phyloP scores from a whole-genome alignment of 2,329 filamentous ascomycete species.

The Stenocarpella maydis region DNA sequence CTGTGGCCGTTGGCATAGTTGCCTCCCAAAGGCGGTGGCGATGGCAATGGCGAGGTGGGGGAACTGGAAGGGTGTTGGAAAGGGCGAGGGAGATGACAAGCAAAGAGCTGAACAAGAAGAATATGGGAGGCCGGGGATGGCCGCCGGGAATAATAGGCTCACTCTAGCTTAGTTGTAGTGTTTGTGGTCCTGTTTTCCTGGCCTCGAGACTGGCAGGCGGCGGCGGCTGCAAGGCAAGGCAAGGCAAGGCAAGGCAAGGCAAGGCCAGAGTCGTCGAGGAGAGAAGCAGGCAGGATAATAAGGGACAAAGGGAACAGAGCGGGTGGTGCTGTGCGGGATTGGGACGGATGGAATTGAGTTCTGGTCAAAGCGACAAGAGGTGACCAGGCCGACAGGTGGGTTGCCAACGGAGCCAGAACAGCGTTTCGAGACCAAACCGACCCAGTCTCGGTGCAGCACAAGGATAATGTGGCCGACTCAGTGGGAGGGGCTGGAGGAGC shows the following conservation, averaged over 20 bases:
- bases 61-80: background rate
- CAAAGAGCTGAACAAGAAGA: background rate
- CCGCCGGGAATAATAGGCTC: conserved; percentile 9
- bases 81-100: background rate
- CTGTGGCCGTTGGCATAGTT: background rate
- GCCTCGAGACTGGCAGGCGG: background rate
- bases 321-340: conserved; percentile 1
- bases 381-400: conserved; percentile 18
- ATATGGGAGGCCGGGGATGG: conserved; percentile 4
- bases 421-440: conserved; percentile 17
- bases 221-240: background rate
- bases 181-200: background rate
- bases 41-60: background rate
- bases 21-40: background rate
- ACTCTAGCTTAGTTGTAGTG: background rate
- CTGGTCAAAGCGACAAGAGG: conserved; percentile 19
- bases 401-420: conserved; percentile 8
- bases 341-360: conserved; percentile 21
- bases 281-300: background rate
- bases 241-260: background rate
- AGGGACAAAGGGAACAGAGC: background rate
- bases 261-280: too few relatives aligned
- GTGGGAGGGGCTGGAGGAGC: background rate
- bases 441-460: background rate
- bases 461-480: background rate